Evolutionary conservation across 768 basidiomycete species (phyloP).

Genomic region (Neoboletus brunneissimus): DNA sequence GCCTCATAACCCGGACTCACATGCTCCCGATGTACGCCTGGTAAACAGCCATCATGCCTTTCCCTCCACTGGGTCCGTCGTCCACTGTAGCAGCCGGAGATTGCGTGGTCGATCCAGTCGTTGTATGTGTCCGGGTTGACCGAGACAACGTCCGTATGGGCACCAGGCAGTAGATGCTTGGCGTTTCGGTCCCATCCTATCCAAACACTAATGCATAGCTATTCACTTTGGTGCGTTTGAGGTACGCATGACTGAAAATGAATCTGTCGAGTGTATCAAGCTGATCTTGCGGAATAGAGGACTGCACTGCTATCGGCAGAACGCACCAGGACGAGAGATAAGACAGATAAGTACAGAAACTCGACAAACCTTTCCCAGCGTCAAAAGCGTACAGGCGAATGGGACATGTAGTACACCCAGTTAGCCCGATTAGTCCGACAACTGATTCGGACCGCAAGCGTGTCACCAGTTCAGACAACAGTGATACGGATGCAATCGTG

Average conservation of each 20-base stretch:
- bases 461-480: neutral
- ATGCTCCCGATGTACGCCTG: conserved; percentile 32
- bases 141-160: conserved; percentile 52
- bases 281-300: neutral
- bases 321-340: neutral
- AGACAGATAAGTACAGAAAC: neutral
- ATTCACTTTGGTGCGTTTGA: conserved; percentile 54
- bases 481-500: neutral
- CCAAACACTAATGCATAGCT: conserved; percentile 60
- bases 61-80: conserved; percentile 50
- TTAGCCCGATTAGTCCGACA: neutral
- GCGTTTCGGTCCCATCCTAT: conserved; percentile 53
- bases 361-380: neutral
- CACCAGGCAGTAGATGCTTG: conserved; percentile 54
- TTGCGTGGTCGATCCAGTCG: conserved; percentile 49
- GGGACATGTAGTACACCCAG: no score
- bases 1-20: conserved; percentile 21
- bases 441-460: neutral
- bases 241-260: conserved; percentile 40
- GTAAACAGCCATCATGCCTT: conserved; percentile 41
- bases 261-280: neutral
- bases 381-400: neutral
- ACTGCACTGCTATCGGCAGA: conserved; percentile 6
- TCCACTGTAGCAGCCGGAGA: conserved; percentile 33
- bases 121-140: conserved; percentile 43